Evolutionary conservation across 2,329 filamentous ascomycete genomes (phyloP), one percentile per base, ranked within the genome.

Genomic region (Sarocladium brachiariae): DNA sequence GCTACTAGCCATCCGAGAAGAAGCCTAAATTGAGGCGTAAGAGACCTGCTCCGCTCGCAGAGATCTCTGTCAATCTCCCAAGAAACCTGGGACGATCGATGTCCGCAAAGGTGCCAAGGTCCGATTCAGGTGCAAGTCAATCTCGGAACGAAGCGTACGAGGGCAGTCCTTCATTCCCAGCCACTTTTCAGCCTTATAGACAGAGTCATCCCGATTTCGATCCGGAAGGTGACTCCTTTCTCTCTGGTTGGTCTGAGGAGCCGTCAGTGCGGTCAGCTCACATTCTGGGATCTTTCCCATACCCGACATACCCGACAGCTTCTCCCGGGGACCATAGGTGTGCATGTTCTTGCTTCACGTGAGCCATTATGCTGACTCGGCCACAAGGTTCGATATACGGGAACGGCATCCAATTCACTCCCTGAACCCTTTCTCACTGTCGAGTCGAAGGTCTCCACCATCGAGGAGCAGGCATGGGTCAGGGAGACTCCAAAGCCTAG

Each of bases 361-460:
- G 16, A 48, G 43, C 19, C 23, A 14, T 11, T 30, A 16, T 27
- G 14, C 48, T 50, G 18, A 50, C n/a, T 10, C 14, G 24, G 4
- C 1, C 9, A 49, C 11, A 21, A 67, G 64, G 51, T 68, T 63
- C 51, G 61, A 63, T 56, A 56, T 61, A 52, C 64, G 61, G 43
- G 60, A 61, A 21, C 62, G 61, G 54, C 61, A 16, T 23, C 16
- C 37, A 27, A 57, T 71, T 30, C 67, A 68, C 18, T 59, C 63
- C 4, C 60, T 73, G 16, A 65, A 66, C 35, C 57, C 69, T 14
- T 61, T 63, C 31, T 63, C 69, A 9, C 68, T 70, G 47, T 64
- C 70, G 14, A 71, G 67, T 52, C 55, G 70, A 27, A 58, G 59
- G 35, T 68, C 66, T n/a, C 66, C 66, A 31, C 31, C 43, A 25